A percentile compares a stretch with the other conserved stretches of the same genome.
Evolutionary conservation across 345 rosid genomes (phyloP).

Genomic region (Diplotaxis tenuifolia): DNA sequence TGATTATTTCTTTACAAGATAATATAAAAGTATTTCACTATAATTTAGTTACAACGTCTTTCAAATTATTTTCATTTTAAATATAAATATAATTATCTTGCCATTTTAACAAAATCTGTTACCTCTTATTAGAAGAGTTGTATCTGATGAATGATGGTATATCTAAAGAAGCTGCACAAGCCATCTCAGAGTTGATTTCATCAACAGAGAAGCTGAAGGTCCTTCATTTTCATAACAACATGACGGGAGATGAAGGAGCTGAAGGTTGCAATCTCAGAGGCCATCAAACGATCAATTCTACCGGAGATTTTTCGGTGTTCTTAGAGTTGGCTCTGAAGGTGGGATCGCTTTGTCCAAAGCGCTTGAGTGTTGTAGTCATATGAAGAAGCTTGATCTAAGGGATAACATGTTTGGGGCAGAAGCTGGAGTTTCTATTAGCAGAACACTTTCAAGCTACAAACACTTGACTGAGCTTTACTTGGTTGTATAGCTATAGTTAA

Average conservation of each 20-base stretch:
- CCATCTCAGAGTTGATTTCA: slow-evolving; percentile 76
- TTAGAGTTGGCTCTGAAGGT: slow-evolving; percentile 77
- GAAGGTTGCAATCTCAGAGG: slow-evolving; percentile 63
- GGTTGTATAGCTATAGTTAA: slow-evolving; percentile 61
- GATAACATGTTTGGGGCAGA: slow-evolving; percentile 88
- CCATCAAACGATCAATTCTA: slow-evolving; percentile 58
- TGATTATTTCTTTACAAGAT: no score
- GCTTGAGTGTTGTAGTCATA: slow-evolving; percentile 54
- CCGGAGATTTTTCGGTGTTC: slow-evolving; percentile 85
- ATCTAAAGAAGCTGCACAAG: slow-evolving; percentile 88
- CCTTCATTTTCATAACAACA: slow-evolving; percentile 87
- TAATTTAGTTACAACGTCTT: no score
- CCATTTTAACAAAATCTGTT: no score
- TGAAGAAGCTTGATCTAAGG: slow-evolving; percentile 81
- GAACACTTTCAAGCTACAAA: slow-evolving; percentile 56
- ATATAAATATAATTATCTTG: no score
- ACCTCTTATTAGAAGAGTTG: slow-evolving; percentile 72
- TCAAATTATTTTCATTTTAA: no score
- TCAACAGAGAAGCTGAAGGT: slow-evolving; percentile 75
- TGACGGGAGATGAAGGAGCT: slow-evolving; percentile 94
- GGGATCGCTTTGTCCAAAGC: slow-evolving; percentile 78
- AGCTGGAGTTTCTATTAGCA: slow-evolving; percentile 72
- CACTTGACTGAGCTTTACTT: slow-evolving; percentile 69
- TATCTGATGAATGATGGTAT: slow-evolving; percentile 88
- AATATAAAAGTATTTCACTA: no score